These are phyloP conservation scores for Hypsizygus ulmarius DNA, from an alignment of 1,284 basidiomycete species.

Conservation along the genomic window DNA sequence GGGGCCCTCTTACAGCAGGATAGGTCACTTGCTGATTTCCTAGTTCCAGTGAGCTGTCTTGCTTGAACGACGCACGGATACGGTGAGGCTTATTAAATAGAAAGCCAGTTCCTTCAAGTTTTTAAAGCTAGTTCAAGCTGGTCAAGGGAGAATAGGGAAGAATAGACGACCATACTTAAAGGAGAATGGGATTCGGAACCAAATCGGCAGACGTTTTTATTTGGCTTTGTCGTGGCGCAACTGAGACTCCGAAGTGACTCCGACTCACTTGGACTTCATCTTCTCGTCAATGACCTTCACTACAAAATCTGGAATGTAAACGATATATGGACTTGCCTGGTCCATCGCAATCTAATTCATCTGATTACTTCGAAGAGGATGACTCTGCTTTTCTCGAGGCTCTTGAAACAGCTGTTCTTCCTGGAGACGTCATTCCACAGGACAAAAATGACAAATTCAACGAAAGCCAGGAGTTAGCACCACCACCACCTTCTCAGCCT, in stretches of 20 bases:
- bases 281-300: neutral
- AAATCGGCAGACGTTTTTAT: neutral
- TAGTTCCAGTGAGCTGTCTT: no score
- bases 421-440: slow-evolving; percentile 38
- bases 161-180: no score
- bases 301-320: slow-evolving; percentile 2
- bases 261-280: no score
- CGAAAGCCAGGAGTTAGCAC: slow-evolving; percentile 27
- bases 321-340: slow-evolving; percentile 11
- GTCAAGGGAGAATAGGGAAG: no score
- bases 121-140: no score
- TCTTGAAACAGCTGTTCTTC: slow-evolving; percentile 43
- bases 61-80: no score
- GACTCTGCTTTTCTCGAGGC: slow-evolving; percentile 55
- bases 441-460: slow-evolving; percentile 6
- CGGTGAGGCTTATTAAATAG: no score
- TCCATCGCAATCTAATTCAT: slow-evolving; percentile 36
- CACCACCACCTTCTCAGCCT: slow-evolving; percentile 34
- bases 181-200: no score
- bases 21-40: no score
- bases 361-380: slow-evolving; percentile 57
- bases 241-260: no score
- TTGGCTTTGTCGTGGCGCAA: neutral
- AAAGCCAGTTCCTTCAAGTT: no score
- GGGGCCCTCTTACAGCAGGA: no score